Conservation (phyloP, 192 early-diverging fungal species). For the Linnemannia schmuckeri region DNA sequence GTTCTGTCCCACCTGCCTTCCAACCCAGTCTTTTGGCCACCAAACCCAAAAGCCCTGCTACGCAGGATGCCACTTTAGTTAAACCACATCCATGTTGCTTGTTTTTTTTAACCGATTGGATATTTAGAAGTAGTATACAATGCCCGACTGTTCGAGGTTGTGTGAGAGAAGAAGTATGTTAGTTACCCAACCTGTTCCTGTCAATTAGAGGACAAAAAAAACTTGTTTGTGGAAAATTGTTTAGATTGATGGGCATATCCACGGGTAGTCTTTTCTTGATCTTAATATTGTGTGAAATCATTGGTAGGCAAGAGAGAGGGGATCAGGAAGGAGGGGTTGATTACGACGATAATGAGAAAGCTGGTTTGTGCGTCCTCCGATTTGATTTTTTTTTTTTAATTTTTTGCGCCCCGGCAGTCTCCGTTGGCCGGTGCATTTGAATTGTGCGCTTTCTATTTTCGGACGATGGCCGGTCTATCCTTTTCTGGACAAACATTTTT, state of each 20-base stretch:
- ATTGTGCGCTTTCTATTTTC: not conserved
- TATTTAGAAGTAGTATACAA: not conserved
- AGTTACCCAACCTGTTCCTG: not conserved
- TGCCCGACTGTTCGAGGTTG: not conserved
- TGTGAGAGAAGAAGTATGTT: not conserved
- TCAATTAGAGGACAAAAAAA: not conserved
- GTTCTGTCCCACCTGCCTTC: constrained; percentile 6
- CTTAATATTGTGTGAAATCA: not conserved
- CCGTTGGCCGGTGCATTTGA: not conserved
- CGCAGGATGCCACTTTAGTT: too few relatives aligned
- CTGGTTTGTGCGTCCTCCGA: not conserved
- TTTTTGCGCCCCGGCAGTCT: not conserved
- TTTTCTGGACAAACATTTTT: not conserved
- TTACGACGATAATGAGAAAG: not conserved
- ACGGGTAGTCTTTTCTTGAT: not conserved
- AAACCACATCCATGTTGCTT: too few relatives aligned
- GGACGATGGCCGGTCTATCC: not conserved
- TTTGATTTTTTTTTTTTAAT: not conserved
- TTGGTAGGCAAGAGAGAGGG: not conserved
- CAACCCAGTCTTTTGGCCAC: constrained; percentile 4
- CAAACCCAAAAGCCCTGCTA: not conserved
- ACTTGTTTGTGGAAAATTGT: not conserved
- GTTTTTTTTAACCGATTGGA: not conserved
- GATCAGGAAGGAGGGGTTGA: not conserved
- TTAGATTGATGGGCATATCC: not conserved